These are phyloP conservation scores for Arthrinium puccinioides DNA, from an alignment of 2,329 filamentous ascomycete genomes.

Conservation along the genomic window DNA sequence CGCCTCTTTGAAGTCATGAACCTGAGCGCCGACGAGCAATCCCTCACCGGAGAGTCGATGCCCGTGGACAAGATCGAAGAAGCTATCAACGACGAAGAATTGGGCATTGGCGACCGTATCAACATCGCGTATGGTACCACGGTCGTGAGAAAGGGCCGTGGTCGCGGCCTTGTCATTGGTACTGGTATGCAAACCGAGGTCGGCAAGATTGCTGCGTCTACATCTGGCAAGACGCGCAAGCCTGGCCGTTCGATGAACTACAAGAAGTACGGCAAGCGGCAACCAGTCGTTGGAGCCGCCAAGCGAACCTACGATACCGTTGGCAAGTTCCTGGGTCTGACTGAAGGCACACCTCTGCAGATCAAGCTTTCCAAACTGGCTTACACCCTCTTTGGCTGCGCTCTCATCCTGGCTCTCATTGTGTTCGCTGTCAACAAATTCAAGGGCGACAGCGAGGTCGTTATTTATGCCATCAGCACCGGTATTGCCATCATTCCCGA, in stretches of 20 bases:
- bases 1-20: slow-evolving; percentile 69
- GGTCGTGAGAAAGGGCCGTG: slow-evolving; percentile 65
- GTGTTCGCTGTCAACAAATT: slow-evolving; percentile 53
- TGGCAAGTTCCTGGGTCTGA: slow-evolving; percentile 53
- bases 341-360: slow-evolving; percentile 69
- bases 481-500: slow-evolving; percentile 58
- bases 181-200: slow-evolving; percentile 69
- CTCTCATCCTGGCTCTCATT: slow-evolving; percentile 48
- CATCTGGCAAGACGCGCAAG: slow-evolving; percentile 46
- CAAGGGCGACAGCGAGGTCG: slow-evolving; percentile 41
- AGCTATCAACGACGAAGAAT: slow-evolving; percentile 43
- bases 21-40: slow-evolving; percentile 69
- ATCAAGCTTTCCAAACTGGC: slow-evolving; percentile 72
- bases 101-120: slow-evolving; percentile 63
- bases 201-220: slow-evolving; percentile 58
- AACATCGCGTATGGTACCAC: slow-evolving; percentile 74
- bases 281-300: slow-evolving; percentile 37
- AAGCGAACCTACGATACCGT: slow-evolving; percentile 41
- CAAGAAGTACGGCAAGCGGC: slow-evolving; percentile 44
- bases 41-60: slow-evolving; percentile 69
- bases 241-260: slow-evolving; percentile 46
- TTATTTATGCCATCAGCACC: slow-evolving; percentile 51
- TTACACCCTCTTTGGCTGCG: slow-evolving; percentile 67
- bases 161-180: slow-evolving; percentile 62
- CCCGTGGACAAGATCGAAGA: slow-evolving; percentile 61